phyloP scores from a whole-genome alignment of 768 basidiomycete species.

The Mrakia hoshinonis region DNA sequence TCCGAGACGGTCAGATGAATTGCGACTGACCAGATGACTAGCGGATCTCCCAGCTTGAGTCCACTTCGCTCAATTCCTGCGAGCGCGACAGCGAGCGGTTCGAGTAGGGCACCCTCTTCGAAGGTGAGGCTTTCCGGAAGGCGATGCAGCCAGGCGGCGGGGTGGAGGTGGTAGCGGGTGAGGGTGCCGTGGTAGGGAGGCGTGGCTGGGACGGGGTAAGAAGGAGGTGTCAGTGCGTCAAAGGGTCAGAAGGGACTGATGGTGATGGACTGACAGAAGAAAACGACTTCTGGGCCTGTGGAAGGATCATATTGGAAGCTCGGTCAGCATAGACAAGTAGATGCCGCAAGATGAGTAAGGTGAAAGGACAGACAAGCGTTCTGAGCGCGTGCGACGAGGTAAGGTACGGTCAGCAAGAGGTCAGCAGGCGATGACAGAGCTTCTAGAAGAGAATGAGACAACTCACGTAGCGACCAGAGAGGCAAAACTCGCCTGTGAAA shows the following conservation, averaged over 20 bases:
- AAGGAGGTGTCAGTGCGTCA: neutral
- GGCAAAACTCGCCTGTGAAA: conserved; percentile 5
- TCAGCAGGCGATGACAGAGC: neutral
- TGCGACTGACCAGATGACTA: conserved; percentile 39
- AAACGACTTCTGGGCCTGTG: neutral
- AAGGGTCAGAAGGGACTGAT: neutral
- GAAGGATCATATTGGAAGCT: neutral
- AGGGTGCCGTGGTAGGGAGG: conserved; percentile 10
- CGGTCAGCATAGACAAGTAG: too few species aligned
- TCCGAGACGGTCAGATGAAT: too few species aligned
- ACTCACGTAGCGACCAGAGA: conserved; percentile 43
- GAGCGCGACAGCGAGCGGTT: conserved; percentile 43
- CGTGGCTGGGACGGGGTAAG: neutral
- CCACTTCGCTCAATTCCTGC: conserved; percentile 43
- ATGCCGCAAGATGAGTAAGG: too few species aligned
- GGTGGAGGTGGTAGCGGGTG: conserved; percentile 37
- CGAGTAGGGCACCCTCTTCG: conserved; percentile 44
- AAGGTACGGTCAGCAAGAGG: neutral
- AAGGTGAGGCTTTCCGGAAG: conserved; percentile 42
- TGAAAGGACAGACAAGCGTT: neutral
- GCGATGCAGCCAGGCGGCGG: conserved; percentile 43
- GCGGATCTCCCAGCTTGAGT: conserved; percentile 41
- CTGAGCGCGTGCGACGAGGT: neutral
- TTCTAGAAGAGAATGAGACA: conserved; percentile 41
- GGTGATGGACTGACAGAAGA: neutral